phyloP scores from a whole-genome alignment of 208 protist species.

The Trypanosoma cruzi region DNA sequence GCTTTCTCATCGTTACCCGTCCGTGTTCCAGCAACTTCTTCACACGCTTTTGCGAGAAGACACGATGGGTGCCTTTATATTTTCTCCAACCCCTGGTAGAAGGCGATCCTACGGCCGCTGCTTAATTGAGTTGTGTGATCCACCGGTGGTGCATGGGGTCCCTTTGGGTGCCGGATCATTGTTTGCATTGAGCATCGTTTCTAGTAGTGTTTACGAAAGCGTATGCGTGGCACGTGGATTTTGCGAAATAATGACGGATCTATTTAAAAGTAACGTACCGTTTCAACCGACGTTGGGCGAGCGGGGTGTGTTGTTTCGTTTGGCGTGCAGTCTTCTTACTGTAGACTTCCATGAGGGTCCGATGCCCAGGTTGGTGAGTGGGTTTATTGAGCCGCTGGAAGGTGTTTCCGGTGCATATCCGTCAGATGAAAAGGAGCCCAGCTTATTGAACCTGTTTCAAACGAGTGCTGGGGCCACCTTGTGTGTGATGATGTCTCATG shows the following conservation, averaged over 20 bases:
- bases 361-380: background rate
- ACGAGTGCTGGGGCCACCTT: slow-evolving; percentile 9
- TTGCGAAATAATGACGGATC: slow-evolving; percentile 18
- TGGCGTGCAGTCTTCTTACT: slow-evolving; percentile 29
- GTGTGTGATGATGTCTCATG: slow-evolving; percentile 11
- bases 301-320: slow-evolving; percentile 17
- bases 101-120: slow-evolving; percentile 10
- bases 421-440: background rate
- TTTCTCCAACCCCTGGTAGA: slow-evolving; percentile 6
- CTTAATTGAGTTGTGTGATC: slow-evolving; percentile 12
- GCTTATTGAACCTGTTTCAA: background rate
- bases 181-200: slow-evolving; percentile 17
- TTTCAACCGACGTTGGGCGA: slow-evolving; percentile 19
- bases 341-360: slow-evolving; percentile 11
- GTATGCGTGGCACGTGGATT: slow-evolving; percentile 27
- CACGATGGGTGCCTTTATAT: slow-evolving; percentile 30
- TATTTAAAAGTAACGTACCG: slow-evolving; percentile 14
- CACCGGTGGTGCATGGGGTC: slow-evolving; percentile 5
- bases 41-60: slow-evolving; percentile 14
- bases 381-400: background rate
- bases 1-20: slow-evolving; percentile 15
- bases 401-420: background rate
- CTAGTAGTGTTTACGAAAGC: slow-evolving; percentile 20
- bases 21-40: slow-evolving; percentile 15
- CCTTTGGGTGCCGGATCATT: background rate